A percentile compares a stretch with the other conserved stretches of the same genome.
Evolutionary conservation across 2,329 filamentous ascomycete genomes (phyloP).

Genomic region (Mariannaea elegans): DNA sequence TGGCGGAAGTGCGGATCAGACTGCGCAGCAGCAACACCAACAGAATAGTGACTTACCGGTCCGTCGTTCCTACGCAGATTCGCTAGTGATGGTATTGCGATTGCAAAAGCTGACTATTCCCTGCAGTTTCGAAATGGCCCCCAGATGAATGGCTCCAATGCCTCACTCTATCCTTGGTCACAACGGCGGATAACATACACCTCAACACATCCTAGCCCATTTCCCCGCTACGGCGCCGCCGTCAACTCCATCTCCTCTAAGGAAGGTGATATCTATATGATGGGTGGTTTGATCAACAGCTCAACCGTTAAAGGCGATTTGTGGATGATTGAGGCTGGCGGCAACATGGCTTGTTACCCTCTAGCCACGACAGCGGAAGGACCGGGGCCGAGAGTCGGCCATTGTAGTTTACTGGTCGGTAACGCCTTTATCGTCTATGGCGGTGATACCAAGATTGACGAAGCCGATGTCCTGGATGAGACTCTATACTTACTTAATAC

Average conservation of each 20-base stretch:
- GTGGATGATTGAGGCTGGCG: slow-evolving; percentile 95
- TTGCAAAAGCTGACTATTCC: slow-evolving; percentile 21
- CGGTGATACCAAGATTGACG: slow-evolving; percentile 96
- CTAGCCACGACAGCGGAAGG: slow-evolving; percentile 92
- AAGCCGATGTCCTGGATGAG: slow-evolving; percentile 90
- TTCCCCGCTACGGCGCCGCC: slow-evolving; percentile 95
- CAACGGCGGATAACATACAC: slow-evolving; percentile 88
- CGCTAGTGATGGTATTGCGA: background rate
- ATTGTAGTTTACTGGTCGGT: slow-evolving; percentile 91
- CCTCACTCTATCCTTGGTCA: slow-evolving; percentile 95
- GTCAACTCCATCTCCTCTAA: slow-evolving; percentile 94
- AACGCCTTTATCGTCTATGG: slow-evolving; percentile 99
- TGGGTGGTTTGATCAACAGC: slow-evolving; percentile 95
- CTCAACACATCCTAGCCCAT: slow-evolving; percentile 82
- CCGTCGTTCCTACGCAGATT: slow-evolving; percentile 38
- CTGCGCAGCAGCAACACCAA: slow-evolving; percentile 45
- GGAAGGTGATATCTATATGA: slow-evolving; percentile 96
- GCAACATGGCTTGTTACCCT: slow-evolving; percentile 88
- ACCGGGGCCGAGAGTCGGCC: slow-evolving; percentile 92
- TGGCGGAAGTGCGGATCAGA: slow-evolving; percentile 59
- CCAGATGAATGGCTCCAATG: slow-evolving; percentile 66
- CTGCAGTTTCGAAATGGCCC: slow-evolving; percentile 65
- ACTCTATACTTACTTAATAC: slow-evolving; percentile 97
- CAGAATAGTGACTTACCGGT: slow-evolving; percentile 50
- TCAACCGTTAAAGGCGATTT: slow-evolving; percentile 96